A percentile compares a stretch with the other conserved stretches of the same genome.
phyloP scores from a whole-genome alignment of 2,329 filamentous ascomycete species.

The Pestalotiopsis sp. region DNA sequence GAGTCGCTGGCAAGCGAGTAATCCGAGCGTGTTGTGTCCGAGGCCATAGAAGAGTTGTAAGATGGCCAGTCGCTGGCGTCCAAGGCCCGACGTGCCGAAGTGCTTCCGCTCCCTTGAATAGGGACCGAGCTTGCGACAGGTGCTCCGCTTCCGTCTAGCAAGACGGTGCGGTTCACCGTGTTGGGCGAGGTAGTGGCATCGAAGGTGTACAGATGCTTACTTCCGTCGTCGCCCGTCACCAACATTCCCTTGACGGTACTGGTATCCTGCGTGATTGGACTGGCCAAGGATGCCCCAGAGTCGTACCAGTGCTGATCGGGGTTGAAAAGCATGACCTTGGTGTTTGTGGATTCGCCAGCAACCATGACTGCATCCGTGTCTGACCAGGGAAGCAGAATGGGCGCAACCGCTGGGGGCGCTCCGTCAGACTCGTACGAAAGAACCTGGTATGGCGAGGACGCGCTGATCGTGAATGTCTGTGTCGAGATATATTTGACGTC shows the following conservation, averaged over 20 bases:
- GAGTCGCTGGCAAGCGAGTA: slow-evolving; percentile 73
- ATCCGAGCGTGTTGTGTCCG: slow-evolving; percentile 63
- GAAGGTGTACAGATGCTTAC: slow-evolving; percentile 78
- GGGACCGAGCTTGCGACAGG: slow-evolving; percentile 50
- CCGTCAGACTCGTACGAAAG: slow-evolving; percentile 55
- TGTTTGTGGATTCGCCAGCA: slow-evolving; percentile 70
- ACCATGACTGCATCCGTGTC: slow-evolving; percentile 72
- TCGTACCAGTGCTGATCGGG: slow-evolving; percentile 65
- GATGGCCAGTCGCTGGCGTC: slow-evolving; percentile 70
- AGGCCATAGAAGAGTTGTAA: slow-evolving; percentile 78
- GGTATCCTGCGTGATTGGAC: slow-evolving; percentile 61
- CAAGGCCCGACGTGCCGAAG: slow-evolving; percentile 44
- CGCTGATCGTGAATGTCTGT: slow-evolving; percentile 75
- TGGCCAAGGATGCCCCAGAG: slow-evolving; percentile 65
- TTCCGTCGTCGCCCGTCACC: slow-evolving; percentile 73
- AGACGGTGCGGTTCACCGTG: slow-evolving; percentile 68
- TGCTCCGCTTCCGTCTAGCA: slow-evolving; percentile 64
- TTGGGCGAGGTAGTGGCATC: slow-evolving; percentile 77
- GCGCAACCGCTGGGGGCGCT: slow-evolving; percentile 66
- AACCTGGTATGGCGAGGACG: slow-evolving; percentile 66
- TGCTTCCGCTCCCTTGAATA: slow-evolving; percentile 27
- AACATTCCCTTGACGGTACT: slow-evolving; percentile 63
- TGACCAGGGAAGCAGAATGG: slow-evolving; percentile 77
- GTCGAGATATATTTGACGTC: slow-evolving; percentile 61
- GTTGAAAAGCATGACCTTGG: slow-evolving; percentile 73